Percentiles rank a stretch among this genome's conserved stretches.
phyloP scores from a whole-genome alignment of 2,329 filamentous ascomycete species.

The Bipolaris cookei region DNA sequence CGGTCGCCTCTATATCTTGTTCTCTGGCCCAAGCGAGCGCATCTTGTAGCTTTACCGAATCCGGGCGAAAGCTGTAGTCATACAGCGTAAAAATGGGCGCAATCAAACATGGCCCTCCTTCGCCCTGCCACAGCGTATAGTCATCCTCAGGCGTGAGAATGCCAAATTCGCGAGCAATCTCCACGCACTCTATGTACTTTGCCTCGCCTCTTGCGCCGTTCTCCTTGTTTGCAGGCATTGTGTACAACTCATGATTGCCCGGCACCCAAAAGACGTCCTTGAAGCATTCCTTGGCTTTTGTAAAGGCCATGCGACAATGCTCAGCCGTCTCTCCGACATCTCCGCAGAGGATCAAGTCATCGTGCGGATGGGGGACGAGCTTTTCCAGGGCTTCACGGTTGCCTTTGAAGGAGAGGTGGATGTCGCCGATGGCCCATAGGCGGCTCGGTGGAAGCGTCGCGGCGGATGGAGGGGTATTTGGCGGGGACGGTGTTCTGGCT shows the following conservation, averaged over 20 bases:
- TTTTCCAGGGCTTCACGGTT: conserved; percentile 54
- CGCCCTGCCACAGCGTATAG: conserved; percentile 61
- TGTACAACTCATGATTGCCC: conserved; percentile 66
- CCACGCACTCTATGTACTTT: conserved; percentile 63
- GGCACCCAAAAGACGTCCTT: conserved; percentile 62
- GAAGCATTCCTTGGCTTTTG: conserved; percentile 52
- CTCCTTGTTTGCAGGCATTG: conserved; percentile 51
- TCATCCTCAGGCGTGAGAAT: conserved; percentile 64
- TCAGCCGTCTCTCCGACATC: conserved; percentile 49
- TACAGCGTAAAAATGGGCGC: conserved; percentile 66
- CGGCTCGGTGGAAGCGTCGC: conserved; percentile 26
- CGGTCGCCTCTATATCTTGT: conserved; percentile 54
- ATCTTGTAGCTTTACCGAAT: conserved; percentile 55
- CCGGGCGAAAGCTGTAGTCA: conserved; percentile 65
- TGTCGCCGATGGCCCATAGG: conserved; percentile 56
- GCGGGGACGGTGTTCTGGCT: conserved; percentile 11
- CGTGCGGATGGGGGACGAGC: conserved; percentile 49
- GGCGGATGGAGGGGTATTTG: conserved; percentile 16
- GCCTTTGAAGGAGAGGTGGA: conserved; percentile 55
- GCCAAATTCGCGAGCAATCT: conserved; percentile 59
- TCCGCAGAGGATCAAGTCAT: conserved; percentile 55
- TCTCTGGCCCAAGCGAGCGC: conserved; percentile 57
- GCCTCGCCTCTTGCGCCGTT: conserved; percentile 54
- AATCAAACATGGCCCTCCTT: conserved; percentile 57
- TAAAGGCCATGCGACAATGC: conserved; percentile 46